Base-by-base conservation (phyloP, 257 asterid species). In the Solanum piurae region DNA sequence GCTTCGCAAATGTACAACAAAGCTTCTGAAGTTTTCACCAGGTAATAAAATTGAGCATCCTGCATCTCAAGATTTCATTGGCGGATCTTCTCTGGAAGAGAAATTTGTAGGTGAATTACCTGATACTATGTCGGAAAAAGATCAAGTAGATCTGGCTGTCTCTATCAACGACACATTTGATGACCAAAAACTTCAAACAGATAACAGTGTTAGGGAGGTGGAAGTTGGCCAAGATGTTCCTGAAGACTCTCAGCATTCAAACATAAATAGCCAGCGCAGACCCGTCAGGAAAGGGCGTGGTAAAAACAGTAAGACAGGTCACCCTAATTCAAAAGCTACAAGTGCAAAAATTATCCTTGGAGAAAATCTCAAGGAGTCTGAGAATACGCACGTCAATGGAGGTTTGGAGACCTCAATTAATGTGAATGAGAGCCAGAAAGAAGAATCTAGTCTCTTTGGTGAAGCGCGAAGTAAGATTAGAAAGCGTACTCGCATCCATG, bases 1-100 rank as follows among this genome's bases (percentile, higher is more conserved):
- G 99, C 89, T 97, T 66, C 94, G 95, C 38, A 97, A 94, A 89
- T 97, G 99, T 89, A 96, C 99, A 62, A 87, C 99, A 27, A 97
- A 89, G 91, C 92, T 97, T 86, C 93, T 96, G 58, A 93, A 89
- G 80, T 90, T 95, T 38, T 96, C 99, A 33, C 98, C 99, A n/a
- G 96, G 94, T 83, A 96, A 93, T 93, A 94, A 89, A 69, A 91
- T 87, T 83, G 96, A 95, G 87, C 91, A 90, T 79, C 92, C 91
- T 89, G 86, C 86, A 87, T 91, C 91, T 62, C 91, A 88, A 84
- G 92, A 89, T 88, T 88, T 86, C 68, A 84, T 77, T 21, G 94
- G 84, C 64, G 89, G 87, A 25, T 44, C 90, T 2, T 80, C 94
- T 79, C 88, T 71, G 84, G 87, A 90, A 40, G 86, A 20, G 77